A percentile compares a stretch with the other conserved stretches of the same genome.
Conservation (phyloP, 73 alveolate species). For the Tetrahymena thermophila region DNA sequence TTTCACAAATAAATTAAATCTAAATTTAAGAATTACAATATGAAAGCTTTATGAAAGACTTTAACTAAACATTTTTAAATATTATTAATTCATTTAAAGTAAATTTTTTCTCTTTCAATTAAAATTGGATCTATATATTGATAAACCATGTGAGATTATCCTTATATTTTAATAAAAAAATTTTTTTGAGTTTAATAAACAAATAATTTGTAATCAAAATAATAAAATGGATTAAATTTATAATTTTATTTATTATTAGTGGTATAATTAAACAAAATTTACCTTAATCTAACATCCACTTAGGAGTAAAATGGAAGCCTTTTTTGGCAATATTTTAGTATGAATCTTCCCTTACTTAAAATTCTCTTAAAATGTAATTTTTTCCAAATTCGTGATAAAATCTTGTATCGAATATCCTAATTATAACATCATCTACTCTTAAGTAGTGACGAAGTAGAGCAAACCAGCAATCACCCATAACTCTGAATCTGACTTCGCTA, state of each 20-base stretch:
- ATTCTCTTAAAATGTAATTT: conserved; percentile 54
- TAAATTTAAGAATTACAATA: no score
- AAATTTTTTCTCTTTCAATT: not conserved
- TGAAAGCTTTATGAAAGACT: no score
- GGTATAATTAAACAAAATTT: not conserved
- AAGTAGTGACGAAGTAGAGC: conserved; percentile 86
- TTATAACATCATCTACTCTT: conserved; percentile 94
- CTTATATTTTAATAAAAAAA: not conserved
- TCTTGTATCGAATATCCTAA: conserved; percentile 96
- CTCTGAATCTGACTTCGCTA: conserved; percentile 87
- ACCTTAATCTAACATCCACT: conserved; percentile 25
- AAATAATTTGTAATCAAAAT: not conserved
- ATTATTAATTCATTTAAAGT: not conserved
- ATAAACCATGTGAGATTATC: not conserved
- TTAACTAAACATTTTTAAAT: no score
- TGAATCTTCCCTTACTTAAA: conserved; percentile 23
- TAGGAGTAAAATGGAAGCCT: conserved; percentile 37
- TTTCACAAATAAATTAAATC: no score
- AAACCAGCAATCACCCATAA: conserved; percentile 96
- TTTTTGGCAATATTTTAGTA: conserved; percentile 3
- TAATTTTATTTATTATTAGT: no score
- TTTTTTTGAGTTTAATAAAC: not conserved
- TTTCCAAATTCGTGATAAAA: conserved; percentile 82
- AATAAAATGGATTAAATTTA: not conserved
- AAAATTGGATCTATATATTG: not conserved